These are phyloP conservation scores for Calonectria pseudoreteaudii DNA, from an alignment of 2,329 filamentous ascomycete species.

Conservation along the genomic window DNA sequence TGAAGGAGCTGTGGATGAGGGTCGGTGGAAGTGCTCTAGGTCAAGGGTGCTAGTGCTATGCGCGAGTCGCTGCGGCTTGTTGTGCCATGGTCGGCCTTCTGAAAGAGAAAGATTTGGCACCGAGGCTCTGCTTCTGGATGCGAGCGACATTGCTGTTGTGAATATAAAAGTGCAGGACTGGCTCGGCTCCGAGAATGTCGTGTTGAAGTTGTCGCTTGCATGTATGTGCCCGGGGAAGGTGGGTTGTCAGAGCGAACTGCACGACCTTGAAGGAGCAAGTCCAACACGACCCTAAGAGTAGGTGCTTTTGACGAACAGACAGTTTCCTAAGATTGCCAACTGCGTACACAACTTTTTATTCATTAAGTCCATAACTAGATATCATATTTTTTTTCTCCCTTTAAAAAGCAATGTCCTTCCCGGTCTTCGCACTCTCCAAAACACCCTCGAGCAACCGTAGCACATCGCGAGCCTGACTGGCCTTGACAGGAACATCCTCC, in stretches of 20 bases:
- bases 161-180: not conserved
- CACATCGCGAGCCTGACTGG: slow-evolving; percentile 65
- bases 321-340: not conserved
- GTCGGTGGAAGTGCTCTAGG: not conserved
- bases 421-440: slow-evolving; percentile 61
- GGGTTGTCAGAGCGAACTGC: not conserved
- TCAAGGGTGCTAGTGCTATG: not conserved
- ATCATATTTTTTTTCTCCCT: not conserved
- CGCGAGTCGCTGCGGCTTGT: not conserved
- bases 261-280: not conserved
- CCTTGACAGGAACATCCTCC: slow-evolving; percentile 64
- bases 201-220: not conserved
- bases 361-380: slow-evolving; percentile 29
- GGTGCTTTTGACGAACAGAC: not conserved
- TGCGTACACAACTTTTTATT: slow-evolving; percentile 12
- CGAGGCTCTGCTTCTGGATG: not conserved
- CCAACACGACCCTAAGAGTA: not conserved
- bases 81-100: not conserved
- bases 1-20: not conserved
- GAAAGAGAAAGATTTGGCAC: not conserved
- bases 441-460: slow-evolving; percentile 65
- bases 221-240: not conserved
- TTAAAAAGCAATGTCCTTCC: slow-evolving; percentile 56
- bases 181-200: not conserved
- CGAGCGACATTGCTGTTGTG: not conserved